These are phyloP conservation scores for Batrachochytrium dendrobatidis DNA, from an alignment of 371 early-diverging fungal genomes.

Conservation along the genomic window DNA sequence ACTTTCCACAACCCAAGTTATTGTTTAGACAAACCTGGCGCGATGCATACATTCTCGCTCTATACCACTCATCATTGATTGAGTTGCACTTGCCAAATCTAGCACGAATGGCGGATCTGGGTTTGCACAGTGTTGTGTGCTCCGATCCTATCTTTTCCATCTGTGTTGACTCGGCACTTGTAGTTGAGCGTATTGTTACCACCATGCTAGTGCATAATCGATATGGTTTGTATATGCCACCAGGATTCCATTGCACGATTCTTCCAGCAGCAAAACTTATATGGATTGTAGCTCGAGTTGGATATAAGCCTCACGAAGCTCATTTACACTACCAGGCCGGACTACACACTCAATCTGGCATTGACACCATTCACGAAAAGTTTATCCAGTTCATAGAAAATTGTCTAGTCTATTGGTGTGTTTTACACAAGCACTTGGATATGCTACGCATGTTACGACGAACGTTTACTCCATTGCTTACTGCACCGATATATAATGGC, in stretches of 20 bases:
- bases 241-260: not conserved
- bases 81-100: not conserved
- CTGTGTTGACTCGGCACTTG: not conserved
- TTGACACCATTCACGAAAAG: not conserved
- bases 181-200: not conserved
- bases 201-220: not conserved
- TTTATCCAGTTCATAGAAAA: not conserved
- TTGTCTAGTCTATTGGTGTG: not conserved
- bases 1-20: not conserved
- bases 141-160: not conserved
- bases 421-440: not conserved
- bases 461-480: not conserved
- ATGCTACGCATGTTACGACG: not conserved
- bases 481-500: no score
- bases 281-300: not conserved
- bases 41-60: not conserved
- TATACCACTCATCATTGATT: not conserved
- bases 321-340: not conserved
- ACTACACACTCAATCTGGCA: no score
- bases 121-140: not conserved
- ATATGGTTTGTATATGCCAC: not conserved
- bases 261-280: not conserved
- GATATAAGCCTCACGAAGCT: not conserved
- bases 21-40: slow-evolving; percentile 1
- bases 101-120: not conserved